These are phyloP conservation scores for Fusarium sarcochroum DNA, from an alignment of 2,329 filamentous ascomycete species.

Conservation along the genomic window DNA sequence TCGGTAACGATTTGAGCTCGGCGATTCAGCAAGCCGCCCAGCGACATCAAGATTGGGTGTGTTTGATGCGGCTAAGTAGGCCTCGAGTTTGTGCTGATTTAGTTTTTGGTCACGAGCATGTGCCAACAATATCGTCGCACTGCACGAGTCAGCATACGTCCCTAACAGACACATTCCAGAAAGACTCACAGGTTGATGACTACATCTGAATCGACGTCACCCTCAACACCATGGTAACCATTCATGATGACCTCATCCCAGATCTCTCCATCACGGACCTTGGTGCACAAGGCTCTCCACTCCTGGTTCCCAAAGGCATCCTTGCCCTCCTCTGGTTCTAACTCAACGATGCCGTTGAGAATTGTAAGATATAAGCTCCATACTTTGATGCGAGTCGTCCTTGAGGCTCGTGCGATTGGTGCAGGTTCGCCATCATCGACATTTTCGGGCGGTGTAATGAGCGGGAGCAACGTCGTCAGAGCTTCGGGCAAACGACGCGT, in stretches of 20 bases:
- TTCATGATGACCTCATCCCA: slow-evolving; percentile 93
- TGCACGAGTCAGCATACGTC: slow-evolving; percentile 56
- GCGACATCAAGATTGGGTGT: slow-evolving; percentile 80
- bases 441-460: slow-evolving; percentile 75
- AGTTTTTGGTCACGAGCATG: slow-evolving; percentile 86
- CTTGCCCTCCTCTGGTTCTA: slow-evolving; percentile 92
- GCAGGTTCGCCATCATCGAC: slow-evolving; percentile 70
- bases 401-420: slow-evolving; percentile 83
- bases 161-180: slow-evolving; percentile 19
- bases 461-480: slow-evolving; percentile 84
- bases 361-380: slow-evolving; percentile 98
- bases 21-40: slow-evolving; percentile 69
- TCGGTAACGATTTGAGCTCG: slow-evolving; percentile 57
- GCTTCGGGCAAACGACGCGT: slow-evolving; percentile 94
- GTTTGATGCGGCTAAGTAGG: slow-evolving; percentile 84
- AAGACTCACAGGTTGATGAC: slow-evolving; percentile 83
- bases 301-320: slow-evolving; percentile 86
- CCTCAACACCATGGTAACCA: slow-evolving; percentile 90
- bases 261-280: slow-evolving; percentile 89
- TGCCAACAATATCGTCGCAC: slow-evolving; percentile 89
- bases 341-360: slow-evolving; percentile 89
- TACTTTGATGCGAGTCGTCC: slow-evolving; percentile 90
- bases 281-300: slow-evolving; percentile 85
- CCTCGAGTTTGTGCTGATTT: slow-evolving; percentile 91
- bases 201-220: slow-evolving; percentile 93